Evolutionary conservation across 805 yeast species (phyloP), one percentile per base, ranked within the genome.

Genomic region (Martiniozyma abietophila): DNA sequence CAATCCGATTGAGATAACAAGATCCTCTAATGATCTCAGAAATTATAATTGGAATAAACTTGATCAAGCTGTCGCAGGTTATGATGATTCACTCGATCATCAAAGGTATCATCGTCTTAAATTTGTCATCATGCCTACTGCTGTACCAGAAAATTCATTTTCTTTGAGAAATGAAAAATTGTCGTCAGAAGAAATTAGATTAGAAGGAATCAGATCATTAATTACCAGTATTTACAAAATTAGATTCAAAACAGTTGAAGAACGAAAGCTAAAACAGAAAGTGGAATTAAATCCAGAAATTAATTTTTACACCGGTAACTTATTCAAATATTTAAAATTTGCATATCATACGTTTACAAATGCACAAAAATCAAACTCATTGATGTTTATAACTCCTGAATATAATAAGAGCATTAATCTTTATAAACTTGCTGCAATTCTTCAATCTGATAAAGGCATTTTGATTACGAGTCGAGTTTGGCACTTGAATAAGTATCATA

Each of bases 1-100:
- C 49, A 60, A 72, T 17, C 62, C 68, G 3, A 67, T 85, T 1
- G 64, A 61, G 36, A 68, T 79, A 6, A 72, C 76, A 2, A 58
- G 71, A 14, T 67, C 69, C 27, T 32, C 33, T 3, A 65, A 66
- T 11, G 68, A 67, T 22, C 69, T 79, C 3, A 57, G 69, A 28
- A 60, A 64, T 10, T 71, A 74, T 41, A 86, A 88, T 42, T 92
- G 98, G 98, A 88, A 88, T 46, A 80, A 77, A 42, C 66, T 88
- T 45, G 99, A 92, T 59, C 96, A 85, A 49, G 71, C 73, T 17
- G 55, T 88, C n/a, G 95, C 96, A 1, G 98, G 98, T 0, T 82
- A 79, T 51, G 86, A 80, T 19, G 95, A 85, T 44, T 71, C 74
- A 1, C 59, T 74, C 36, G 73, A 67, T 12, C 64, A 66, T 38